Evolutionary conservation across 2,329 filamentous ascomycete species (phyloP).

Genomic region (Monilinia aucupariae): DNA sequence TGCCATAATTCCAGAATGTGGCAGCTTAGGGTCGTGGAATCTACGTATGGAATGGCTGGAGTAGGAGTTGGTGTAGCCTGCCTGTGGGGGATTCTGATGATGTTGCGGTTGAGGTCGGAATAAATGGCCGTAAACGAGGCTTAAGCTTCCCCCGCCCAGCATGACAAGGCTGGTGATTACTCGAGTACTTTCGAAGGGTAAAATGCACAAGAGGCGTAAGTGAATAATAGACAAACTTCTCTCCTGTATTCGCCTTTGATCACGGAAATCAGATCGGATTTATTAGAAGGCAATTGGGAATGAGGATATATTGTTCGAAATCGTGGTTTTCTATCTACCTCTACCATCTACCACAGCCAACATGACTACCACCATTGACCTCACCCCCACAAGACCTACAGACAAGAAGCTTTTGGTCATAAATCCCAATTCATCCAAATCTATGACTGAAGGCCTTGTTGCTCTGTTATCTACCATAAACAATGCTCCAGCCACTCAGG

Average conservation of each 20-base stretch:
- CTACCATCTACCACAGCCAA: neutral
- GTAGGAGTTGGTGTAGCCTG: constrained; percentile 10
- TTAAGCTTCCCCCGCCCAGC: constrained; percentile 15
- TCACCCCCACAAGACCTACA: constrained; percentile 17
- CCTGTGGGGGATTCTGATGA: constrained; percentile 24
- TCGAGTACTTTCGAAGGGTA: no score
- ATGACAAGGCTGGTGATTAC: neutral
- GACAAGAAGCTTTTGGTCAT: constrained; percentile 57
- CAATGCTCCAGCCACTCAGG: constrained; percentile 30
- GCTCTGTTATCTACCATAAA: constrained; percentile 39
- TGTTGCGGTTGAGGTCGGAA: constrained; percentile 21
- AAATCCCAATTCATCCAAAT: constrained; percentile 70
- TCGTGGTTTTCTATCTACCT: no score
- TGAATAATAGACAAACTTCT: no score
- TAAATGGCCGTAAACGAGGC: constrained; percentile 11
- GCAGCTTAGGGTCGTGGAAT: constrained; percentile 19
- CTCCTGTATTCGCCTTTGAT: no score
- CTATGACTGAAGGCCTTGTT: constrained; percentile 65
- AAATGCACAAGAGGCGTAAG: no score
- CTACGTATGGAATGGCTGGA: constrained; percentile 16
- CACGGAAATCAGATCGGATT: neutral
- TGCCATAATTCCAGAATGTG: constrained; percentile 31
- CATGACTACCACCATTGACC: neutral
- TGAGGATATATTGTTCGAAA: neutral
- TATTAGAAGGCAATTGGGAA: neutral